These are phyloP conservation scores for Paramecium sonneborni DNA, from an alignment of 73 alveolate genomes.

Conservation along the genomic window DNA sequence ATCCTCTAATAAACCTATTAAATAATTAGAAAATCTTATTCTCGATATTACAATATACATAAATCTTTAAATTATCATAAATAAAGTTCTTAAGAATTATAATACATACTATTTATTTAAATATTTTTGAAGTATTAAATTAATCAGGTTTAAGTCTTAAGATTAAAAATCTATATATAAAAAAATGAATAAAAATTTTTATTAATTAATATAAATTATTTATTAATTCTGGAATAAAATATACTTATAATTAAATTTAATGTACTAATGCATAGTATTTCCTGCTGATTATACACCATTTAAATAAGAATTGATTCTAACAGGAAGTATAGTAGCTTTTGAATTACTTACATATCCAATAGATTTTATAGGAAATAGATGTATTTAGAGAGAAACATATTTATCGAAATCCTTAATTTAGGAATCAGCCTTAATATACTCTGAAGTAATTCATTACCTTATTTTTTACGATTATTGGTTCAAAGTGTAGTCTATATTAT, in stretches of 20 bases:
- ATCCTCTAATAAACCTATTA: too few relatives aligned
- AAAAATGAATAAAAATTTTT: too few relatives aligned
- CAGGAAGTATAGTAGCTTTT: neutral
- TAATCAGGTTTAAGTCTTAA: too few relatives aligned
- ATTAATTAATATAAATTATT: neutral
- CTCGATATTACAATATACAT: too few relatives aligned
- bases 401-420: conserved; percentile 1
- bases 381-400: neutral
- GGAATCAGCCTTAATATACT: neutral
- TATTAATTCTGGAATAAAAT: neutral
- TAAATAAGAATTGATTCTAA: neutral
- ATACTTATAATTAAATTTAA: neutral
- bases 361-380: conserved; percentile 3
- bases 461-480: neutral
- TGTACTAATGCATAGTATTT: conserved; percentile 4
- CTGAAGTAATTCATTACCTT: neutral
- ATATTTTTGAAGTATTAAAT: too few relatives aligned
- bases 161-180: too few relatives aligned
- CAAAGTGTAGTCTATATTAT: neutral
- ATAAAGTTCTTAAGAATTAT: too few relatives aligned
- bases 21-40: too few relatives aligned
- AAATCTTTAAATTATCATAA: too few relatives aligned
- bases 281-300: conserved; percentile 33
- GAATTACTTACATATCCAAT: conserved; percentile 13
- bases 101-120: too few relatives aligned